Conservation (phyloP, 1,284 basidiomycete genomes). For the Cyathus olla region DNA sequence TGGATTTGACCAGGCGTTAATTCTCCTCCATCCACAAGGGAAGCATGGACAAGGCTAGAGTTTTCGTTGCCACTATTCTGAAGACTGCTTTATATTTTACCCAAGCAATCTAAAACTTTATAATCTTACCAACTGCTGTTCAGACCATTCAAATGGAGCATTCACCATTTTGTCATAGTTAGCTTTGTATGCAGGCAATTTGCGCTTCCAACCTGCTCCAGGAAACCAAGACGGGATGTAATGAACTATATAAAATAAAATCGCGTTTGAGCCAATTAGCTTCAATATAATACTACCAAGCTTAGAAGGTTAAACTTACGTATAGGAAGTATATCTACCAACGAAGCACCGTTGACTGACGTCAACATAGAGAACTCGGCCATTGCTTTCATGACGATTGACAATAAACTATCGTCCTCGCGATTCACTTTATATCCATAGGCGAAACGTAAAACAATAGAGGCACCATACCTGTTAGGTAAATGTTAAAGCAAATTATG, state of each 20-base stretch:
- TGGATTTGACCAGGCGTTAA: too few relatives aligned
- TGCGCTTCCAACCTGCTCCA: background rate
- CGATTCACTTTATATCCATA: too few relatives aligned
- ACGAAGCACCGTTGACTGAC: background rate
- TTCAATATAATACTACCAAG: too few relatives aligned
- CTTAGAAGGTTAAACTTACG: too few relatives aligned
- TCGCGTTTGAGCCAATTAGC: background rate
- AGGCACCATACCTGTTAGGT: too few relatives aligned
- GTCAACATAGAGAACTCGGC: background rate
- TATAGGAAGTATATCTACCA: too few relatives aligned
- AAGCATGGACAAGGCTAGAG: too few relatives aligned
- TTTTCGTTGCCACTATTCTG: too few relatives aligned
- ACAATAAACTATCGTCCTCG: background rate
- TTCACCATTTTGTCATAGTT: background rate
- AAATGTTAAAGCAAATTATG: too few relatives aligned
- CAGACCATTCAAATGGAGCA: background rate
- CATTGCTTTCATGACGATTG: background rate
- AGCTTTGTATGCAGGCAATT: background rate
- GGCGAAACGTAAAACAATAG: too few relatives aligned
- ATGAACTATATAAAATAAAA: background rate
- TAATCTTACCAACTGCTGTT: background rate
- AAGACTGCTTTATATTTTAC: background rate
- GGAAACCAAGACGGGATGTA: slow-evolving; percentile 1
- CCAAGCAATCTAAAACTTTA: background rate
- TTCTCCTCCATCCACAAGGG: too few relatives aligned